Percentiles rank a stretch among this genome's conserved stretches.
Conservation (phyloP, 208 protist species). For the Acanthamoeba sp. region DNA sequence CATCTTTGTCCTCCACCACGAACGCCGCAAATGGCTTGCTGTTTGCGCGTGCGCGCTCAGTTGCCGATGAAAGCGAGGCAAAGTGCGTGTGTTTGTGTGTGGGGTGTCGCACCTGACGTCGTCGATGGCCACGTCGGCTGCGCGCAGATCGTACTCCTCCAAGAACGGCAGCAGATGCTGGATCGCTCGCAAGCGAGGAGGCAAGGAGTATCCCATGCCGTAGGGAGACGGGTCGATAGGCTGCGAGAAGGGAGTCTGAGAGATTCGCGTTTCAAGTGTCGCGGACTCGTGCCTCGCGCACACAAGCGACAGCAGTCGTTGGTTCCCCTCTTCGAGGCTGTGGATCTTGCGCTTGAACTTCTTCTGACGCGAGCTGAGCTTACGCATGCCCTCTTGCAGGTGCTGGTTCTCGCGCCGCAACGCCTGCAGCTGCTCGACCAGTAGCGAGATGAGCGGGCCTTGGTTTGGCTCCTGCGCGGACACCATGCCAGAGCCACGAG, state of each 20-base stretch:
- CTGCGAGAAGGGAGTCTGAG: not conserved
- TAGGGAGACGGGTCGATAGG: not conserved
- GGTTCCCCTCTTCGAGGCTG: not conserved
- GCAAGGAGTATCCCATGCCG: not conserved
- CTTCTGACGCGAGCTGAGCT: not conserved
- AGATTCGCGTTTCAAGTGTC: not conserved
- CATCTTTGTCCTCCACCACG: not conserved
- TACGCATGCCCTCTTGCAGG: not conserved
- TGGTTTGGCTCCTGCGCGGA: no score
- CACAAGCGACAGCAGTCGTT: not conserved
- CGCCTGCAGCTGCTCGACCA: not conserved
- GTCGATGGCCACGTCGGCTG: not conserved
- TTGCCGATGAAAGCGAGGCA: not conserved
- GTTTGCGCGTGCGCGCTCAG: no score
- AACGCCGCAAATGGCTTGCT: conserved; percentile 48
- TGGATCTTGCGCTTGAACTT: not conserved
- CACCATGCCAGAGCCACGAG: no score
- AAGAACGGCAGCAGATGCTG: not conserved
- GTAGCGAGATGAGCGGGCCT: not conserved
- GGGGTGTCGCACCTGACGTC: not conserved
- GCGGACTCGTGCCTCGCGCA: not conserved
- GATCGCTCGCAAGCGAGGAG: not conserved
- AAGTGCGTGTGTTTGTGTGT: no score
- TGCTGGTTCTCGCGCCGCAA: not conserved
- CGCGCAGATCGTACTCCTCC: not conserved